Conservation (phyloP, 495 filamentous ascomycete species). For the Xylaria cubensis region DNA sequence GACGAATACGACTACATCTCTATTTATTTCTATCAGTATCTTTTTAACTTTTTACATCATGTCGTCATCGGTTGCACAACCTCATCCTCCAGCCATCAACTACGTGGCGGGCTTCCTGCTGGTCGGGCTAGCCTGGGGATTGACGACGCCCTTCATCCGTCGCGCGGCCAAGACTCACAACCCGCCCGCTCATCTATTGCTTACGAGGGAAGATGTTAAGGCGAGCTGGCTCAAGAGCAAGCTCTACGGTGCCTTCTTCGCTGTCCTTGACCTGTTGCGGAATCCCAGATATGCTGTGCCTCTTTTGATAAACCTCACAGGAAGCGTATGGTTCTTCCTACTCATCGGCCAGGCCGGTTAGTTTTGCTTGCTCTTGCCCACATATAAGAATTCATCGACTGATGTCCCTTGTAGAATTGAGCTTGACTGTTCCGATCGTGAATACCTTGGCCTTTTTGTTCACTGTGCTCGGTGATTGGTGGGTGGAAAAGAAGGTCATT, state of each 20-base stretch:
- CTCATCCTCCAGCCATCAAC: slow-evolving; percentile 69
- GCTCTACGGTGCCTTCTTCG: slow-evolving; percentile 66
- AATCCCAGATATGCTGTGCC: slow-evolving; percentile 87
- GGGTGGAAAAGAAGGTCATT: slow-evolving; percentile 88
- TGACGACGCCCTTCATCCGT: slow-evolving; percentile 78
- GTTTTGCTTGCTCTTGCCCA: slow-evolving; percentile 43
- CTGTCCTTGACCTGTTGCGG: slow-evolving; percentile 75
- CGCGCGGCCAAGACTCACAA: slow-evolving; percentile 66
- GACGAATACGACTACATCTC: neutral
- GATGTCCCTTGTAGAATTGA: slow-evolving; percentile 68
- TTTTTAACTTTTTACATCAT: slow-evolving; percentile 18
- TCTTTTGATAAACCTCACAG: slow-evolving; percentile 87
- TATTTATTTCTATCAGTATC: neutral
- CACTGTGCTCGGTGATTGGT: slow-evolving; percentile 95
- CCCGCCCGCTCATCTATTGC: slow-evolving; percentile 57
- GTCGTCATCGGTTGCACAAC: slow-evolving; percentile 33
- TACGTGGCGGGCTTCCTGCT: slow-evolving; percentile 89
- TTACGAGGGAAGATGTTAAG: slow-evolving; percentile 48
- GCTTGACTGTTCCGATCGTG: slow-evolving; percentile 90
- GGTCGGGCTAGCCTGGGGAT: slow-evolving; percentile 86
- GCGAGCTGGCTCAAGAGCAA: slow-evolving; percentile 62
- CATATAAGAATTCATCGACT: neutral
- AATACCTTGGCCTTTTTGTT: slow-evolving; percentile 95
- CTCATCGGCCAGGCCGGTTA: slow-evolving; percentile 89
- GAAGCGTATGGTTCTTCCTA: slow-evolving; percentile 97